A percentile compares a stretch with the other conserved stretches of the same genome.
Evolutionary conservation across 176 grass and related monocot species (phyloP).

Genomic region (Oryza glumipatula): DNA sequence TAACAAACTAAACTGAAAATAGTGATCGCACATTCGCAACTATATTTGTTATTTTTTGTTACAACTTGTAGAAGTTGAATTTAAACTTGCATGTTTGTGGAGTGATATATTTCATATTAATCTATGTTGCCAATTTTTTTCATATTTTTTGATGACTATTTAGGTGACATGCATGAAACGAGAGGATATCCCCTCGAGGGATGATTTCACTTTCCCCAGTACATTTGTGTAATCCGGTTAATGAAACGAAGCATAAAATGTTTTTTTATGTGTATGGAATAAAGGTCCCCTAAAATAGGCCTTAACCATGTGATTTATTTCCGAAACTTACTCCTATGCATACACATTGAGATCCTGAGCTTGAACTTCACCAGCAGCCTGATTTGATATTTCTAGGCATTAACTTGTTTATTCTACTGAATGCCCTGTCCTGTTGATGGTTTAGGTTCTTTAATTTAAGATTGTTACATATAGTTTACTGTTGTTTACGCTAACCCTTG

Average conservation of each 20-base stretch:
- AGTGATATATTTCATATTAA: too few relatives aligned
- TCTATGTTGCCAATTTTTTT: too few relatives aligned
- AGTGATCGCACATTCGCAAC: too few relatives aligned
- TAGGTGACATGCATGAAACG: too few relatives aligned
- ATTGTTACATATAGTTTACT: not conserved
- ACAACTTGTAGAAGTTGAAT: too few relatives aligned
- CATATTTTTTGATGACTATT: too few relatives aligned
- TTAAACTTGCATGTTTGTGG: too few relatives aligned
- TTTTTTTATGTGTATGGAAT: not conserved
- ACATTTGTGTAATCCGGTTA: not conserved
- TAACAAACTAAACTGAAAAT: too few relatives aligned
- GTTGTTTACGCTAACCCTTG: not conserved
- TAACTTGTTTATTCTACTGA: not conserved
- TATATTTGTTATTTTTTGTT: too few relatives aligned
- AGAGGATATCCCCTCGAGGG: too few relatives aligned
- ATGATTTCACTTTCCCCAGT: too few relatives aligned
- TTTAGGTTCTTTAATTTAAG: not conserved
- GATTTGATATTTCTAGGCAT: not conserved
- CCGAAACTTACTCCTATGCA: not conserved
- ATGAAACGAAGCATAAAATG: not conserved
- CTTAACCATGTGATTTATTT: not conserved
- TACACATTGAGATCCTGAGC: too few relatives aligned
- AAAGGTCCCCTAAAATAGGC: not conserved
- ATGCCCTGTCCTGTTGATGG: not conserved
- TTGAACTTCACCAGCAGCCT: not conserved